Percentiles rank a stretch among this genome's conserved stretches.
Conservation (phyloP, 257 asterid species). For the Petunia axillaris region DNA sequence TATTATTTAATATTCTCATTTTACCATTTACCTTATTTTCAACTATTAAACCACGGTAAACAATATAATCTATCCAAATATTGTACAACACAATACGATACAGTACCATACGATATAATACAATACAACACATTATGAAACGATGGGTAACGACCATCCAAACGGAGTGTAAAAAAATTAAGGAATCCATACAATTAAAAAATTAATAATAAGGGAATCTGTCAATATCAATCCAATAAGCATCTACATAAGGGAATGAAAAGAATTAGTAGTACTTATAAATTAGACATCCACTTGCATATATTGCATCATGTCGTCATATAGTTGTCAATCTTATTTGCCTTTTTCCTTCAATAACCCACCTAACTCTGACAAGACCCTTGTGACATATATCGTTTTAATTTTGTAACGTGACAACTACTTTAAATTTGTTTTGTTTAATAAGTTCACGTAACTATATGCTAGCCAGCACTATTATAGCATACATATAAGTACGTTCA, state of each 20-base stretch:
- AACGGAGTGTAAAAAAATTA: no score
- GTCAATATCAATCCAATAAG: constrained; percentile 17
- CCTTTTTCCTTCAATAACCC: background rate
- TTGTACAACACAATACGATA: no score
- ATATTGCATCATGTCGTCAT: constrained; percentile 1
- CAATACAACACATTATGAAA: no score
- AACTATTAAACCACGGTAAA: no score
- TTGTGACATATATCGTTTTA: background rate
- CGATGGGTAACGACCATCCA: no score
- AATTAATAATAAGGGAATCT: background rate
- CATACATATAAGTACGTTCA: background rate
- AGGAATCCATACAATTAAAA: background rate
- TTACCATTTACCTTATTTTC: no score
- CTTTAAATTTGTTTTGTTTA: background rate
- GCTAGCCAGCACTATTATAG: background rate
- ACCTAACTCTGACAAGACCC: constrained; percentile 6
- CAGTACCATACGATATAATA: no score
- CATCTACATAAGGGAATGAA: background rate
- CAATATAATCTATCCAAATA: no score
- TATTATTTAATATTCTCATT: no score
- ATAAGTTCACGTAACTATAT: background rate
- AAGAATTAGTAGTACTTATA: background rate
- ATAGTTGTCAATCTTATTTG: background rate
- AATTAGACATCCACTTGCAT: constrained; percentile 19
- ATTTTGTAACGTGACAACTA: background rate